Evolutionary conservation across 768 basidiomycete genomes (phyloP), one percentile per base, ranked within the genome.

Genomic region (Guyanaporus albipodus): DNA sequence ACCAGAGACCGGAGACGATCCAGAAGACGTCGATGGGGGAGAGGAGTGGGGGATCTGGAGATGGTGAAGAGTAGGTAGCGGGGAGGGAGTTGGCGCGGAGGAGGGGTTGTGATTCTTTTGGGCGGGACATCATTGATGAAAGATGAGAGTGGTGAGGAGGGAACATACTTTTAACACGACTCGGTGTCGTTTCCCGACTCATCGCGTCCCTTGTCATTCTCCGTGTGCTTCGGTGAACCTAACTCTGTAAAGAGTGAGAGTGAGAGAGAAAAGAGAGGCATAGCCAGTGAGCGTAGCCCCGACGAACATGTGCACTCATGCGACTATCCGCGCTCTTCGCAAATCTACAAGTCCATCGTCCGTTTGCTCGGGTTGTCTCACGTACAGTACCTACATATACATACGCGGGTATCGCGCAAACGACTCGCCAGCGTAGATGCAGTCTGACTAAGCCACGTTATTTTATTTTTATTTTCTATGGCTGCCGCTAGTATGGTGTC

Each of bases 1-100:
- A 85, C 88, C 88, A 91, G 44, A 91, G 69, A 9, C 82, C 88
- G 34, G 78, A 73, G 42, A 91, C 73, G 51, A 90, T 82, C 85
- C 85, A 88, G 44, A 68, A 67, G 52, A 79, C 73, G 53, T 87
- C 79, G n/a, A 55, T 42, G 37, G 62, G 70, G 35, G 83, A 78
- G 50, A 77, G 59, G 54, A 50, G 50, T 4, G 4, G 67, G 68
- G 61, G 65, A 63, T n/a, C n/a, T 61, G 29, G n/a, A 22, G 73
- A 61, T 37, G 70, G 66, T 53, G 76, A 61, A 63, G 65, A 54
- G 57, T 80, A 82, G 24, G 75, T 77, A 42, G 74, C 64, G 38
- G 49, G 39, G 4, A 9, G 32, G 8, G 12, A 34, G 4, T 47
- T 15, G 37, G 74, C 70, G 2, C 2, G 61, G 63, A 87, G 73